Base-by-base conservation (phyloP, 2,329 filamentous ascomycete species). In the Apiospora arundinis region DNA sequence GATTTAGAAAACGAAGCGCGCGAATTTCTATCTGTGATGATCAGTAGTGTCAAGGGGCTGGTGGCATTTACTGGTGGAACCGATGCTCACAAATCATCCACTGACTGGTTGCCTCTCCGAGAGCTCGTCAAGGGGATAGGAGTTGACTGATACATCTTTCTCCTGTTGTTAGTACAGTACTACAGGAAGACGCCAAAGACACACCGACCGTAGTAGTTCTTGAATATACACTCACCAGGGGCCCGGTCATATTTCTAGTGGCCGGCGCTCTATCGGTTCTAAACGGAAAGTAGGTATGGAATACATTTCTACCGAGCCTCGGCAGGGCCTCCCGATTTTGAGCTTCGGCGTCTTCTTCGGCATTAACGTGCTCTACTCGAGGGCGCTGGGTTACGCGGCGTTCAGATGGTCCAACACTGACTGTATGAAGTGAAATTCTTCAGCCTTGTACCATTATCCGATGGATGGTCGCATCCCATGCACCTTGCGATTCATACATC, bases 311-410 rank as follows among this genome's bases (percentile, higher is more conserved):
- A 75, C 77, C 76, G 68, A n/a, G 56, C 5, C 21, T 48, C 73
- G 78, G 67, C 78, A 79, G 72, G 76, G 75, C 70, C 76, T 77
- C 52, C 71, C 73, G 63, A 78, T 80, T 67, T 37, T 79, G 68
- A 75, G 75, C 67, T 77, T 77, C 73, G 75, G 75, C 70, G 65
- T 74, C 70, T 65, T 74, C 12, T 71, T 77, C 16, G 76, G 77
- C 71, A 70, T 79, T 70, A 77, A 70, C 70, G 71, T 75, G 21
- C 76, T 78, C 71, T 74, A 56, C 46, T 71, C 75, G 63, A 76
- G 70, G 68, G 75, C 77, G 16, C 18, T 70, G 73, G 75, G 72
- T 71, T 72, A 72, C 75, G 74, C 60, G 75, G 74, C 69, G 72
- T 74, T 70, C 18, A n/a, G 32, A 40, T 63, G 18, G 32, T 32